Base-by-base conservation (phyloP, 441 rosid genomes). In the Capsella rubella region DNA sequence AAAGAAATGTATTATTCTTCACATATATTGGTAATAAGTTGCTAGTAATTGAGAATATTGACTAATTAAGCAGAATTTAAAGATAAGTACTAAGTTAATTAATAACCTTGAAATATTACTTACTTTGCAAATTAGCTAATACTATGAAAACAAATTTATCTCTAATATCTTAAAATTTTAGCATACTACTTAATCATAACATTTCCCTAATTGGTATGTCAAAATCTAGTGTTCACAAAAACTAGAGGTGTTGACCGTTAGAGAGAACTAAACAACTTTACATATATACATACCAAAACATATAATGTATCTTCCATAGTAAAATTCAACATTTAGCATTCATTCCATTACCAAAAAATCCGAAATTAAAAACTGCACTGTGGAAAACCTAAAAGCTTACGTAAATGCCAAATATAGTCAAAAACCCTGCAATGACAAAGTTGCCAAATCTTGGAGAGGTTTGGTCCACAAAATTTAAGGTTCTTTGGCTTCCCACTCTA, bases 381-480 rank as follows among this genome's bases (percentile, higher is more conserved):
- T 66, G 37, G 72, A 56, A 68, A 67, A 70, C 77, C 79, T 39
- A 56, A 62, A 69, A 55, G 68, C 67, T 57, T 67, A 82, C 73
- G 74, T 62, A 76, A 77, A 80, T 80, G 71, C 86, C 87, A 78
- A 58, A 81, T 77, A 75, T 67, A 76, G 83, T 61, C 76, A 83
- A 76, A 21, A 83, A 70, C 80, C 81, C 95, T 89, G 97, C 62
- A 58, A 71, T 64, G 80, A 64, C 82, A 79, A 74, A 78, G 63
- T 79, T 87, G 47, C 93, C 77, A 65, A 79, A 77, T 45, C 34
- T 78, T 56, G 80, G 82, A 57, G 71, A 56, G 34, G 46, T 45
- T 21, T 81, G 90, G 90, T 82, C 95, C 94, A 82, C 87, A 74
- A 67, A 71, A 85, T 78, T 90, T 83, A 85, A 88, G 85, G 74